Base-by-base conservation (phyloP, 1,284 basidiomycete species). In the Ustilago nuda region DNA sequence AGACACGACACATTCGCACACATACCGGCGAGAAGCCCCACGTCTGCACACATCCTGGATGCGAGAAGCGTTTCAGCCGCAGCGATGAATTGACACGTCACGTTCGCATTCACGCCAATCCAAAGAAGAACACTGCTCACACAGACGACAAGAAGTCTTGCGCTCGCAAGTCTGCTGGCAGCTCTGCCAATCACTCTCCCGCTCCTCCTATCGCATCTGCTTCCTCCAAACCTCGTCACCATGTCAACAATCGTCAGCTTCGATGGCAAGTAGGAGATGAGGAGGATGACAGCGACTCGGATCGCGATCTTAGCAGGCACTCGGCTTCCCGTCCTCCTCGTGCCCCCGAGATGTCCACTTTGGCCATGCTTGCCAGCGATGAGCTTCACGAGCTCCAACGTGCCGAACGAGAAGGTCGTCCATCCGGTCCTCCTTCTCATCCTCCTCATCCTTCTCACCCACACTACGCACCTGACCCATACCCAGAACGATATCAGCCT, bases 1-100 rank as follows among this genome's bases (percentile, higher is more conserved):
- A 98, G 93, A 99, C 95, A 23, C 92, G 96, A 66, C 96, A 99
- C 86, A 96, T 98, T 64, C 92, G 96, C 66, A 99, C 95, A 0
- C 96, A 99, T 87, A 99, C 96, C 0, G 96, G 96, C 80, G 96
- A 98, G 87, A 98, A 97, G 84, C 96, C 96, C 1, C 98, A 98
- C 85, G 90, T 91, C 37, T 99, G 96, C 89, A 92, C 91, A 0
- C 94, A 93, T 86, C 92, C 94, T 0, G 91, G 92, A n/a, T 99
- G 96, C 89, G 95, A 98, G 87, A 99, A 98, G 87, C 92, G 95
- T 33, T 99, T 99, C 87, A 96, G 94, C 36, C 92, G 96, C 73
- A 95, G 94, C 19, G 96, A 99, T 88, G 96, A 99, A 87, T 90
- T 99, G 78, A 99, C 96, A 27, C 90, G 96, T 65, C 96, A 99